Evolutionary conservation across 352 stramenopile species (phyloP), one percentile per base, ranked within the genome.

Genomic region (Globisporangium megalacanthum): DNA sequence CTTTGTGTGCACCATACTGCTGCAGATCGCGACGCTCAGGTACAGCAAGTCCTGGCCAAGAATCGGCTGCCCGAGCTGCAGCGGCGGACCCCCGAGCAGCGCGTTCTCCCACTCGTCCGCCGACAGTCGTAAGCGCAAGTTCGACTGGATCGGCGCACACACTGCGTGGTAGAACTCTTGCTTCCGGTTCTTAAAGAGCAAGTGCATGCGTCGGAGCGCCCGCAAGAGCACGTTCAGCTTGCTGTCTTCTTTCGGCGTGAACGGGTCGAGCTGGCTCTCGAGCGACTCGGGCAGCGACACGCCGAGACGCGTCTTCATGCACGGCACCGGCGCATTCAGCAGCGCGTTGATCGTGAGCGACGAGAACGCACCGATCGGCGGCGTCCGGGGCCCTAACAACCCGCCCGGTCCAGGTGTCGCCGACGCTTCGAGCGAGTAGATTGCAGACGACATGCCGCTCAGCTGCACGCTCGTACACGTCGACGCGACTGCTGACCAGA

Each of bases 31-130:
- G 9, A 92, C 77, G 29, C 71, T 84, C 3, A 89, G 58, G 53
- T 88, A 88, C 45, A 92, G 83, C 25, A 94, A 57, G 66, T 94
- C 82, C 41, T 92, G 79, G 0, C 78, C 62, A 14, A 94, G 64
- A 39, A 94, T 70, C 7, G 84, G 80, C 47, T 81, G 68, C 0
- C 74, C 76, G 0, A 91, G 59, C 42, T 83, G 66, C 50, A 88
- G 58, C 0, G 80, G 79, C 7, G 79, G 60, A 13, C 75, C 79
- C 4, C 72, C 64, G 3, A 69, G 33, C 6, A 92, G 53, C 9
- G 67, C 70, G 31, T 75, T 62, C 49, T 76, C 65, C 78, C 77
- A 91, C 17, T 83, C 69, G 8, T 86, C 72, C 13, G 65, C 39
- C 4, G 61, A 62, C 8, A 87, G 36, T 7, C 45, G 61, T 6